Conservation (phyloP, 352 stramenopile genomes). For the Peronosclerospora sorghi region DNA sequence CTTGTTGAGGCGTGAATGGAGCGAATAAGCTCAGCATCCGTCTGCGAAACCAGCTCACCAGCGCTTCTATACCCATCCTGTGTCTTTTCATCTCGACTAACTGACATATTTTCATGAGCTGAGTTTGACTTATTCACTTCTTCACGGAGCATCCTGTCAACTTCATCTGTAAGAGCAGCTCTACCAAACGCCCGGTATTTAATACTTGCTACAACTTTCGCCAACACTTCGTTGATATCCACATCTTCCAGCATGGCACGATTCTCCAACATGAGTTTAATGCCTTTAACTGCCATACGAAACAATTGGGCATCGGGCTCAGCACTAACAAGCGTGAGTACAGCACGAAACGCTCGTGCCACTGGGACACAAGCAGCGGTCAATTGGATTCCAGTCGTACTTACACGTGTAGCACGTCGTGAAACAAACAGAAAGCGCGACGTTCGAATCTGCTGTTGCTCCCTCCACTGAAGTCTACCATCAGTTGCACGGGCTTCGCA, state of each 20-base stretch:
- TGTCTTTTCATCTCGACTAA: slow-evolving; percentile 7
- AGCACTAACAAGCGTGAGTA: slow-evolving; percentile 67
- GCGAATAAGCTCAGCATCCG: slow-evolving; percentile 19
- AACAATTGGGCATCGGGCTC: slow-evolving; percentile 60
- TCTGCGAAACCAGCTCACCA: slow-evolving; percentile 9
- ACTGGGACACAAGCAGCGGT: slow-evolving; percentile 49
- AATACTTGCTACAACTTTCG: slow-evolving; percentile 75
- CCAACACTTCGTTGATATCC: slow-evolving; percentile 70
- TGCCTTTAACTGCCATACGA: slow-evolving; percentile 60
- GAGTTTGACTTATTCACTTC: slow-evolving; percentile 3
- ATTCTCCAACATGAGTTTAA: slow-evolving; percentile 72
- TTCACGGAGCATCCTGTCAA: slow-evolving; percentile 22
- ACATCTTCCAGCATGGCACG: slow-evolving; percentile 66
- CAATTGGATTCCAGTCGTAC: slow-evolving; percentile 10
- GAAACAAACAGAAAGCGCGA: slow-evolving; percentile 70
- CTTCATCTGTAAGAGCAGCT: slow-evolving; percentile 53
- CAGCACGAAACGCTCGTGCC: slow-evolving; percentile 38
- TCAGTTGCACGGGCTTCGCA: slow-evolving; percentile 50
- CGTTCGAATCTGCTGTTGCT: slow-evolving; percentile 41
- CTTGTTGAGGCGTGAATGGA: slow-evolving; percentile 23
- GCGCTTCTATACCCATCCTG: slow-evolving; percentile 3
- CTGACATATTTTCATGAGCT: slow-evolving; percentile 2
- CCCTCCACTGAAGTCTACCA: slow-evolving; percentile 57
- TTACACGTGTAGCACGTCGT: slow-evolving; percentile 25
- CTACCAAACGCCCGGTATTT: slow-evolving; percentile 76